Evolutionary conservation across 2,329 filamentous ascomycete species (phyloP), one percentile per base, ranked within the genome.

Genomic region (Colletotrichum incanum): DNA sequence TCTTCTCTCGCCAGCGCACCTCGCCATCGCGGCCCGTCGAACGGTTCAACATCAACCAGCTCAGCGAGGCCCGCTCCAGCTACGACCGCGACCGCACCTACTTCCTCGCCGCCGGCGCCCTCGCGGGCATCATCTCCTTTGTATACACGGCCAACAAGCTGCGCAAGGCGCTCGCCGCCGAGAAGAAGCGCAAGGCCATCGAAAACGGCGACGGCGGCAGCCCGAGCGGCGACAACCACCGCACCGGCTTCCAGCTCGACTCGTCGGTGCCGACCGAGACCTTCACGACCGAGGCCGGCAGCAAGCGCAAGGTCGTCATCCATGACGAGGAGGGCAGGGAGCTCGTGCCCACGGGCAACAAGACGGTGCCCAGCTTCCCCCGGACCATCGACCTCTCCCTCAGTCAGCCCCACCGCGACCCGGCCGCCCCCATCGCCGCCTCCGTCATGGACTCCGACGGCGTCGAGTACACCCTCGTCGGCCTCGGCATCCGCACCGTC

Each of bases 401-500:
- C 8, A 80, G 82, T 39, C 74, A 78, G 8, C 41, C 79, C 16
- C 43, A 49, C 41, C 49, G 65, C 31, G 69, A 72, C 39, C 59
- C 65, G 59, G 70, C 58, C 28, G 79, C 81, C 18, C 82, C 83
- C n/a, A 80, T 82, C 59, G 79, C 81, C 11, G 78, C 80, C n/a
- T 82, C 82, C 55, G 75, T 83, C 67, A 76, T 76, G 20, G 75
- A 85, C 64, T 81, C 84, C 60, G 79, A 84, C 72, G 87, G 82
- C 74, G 89, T 81, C 77, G 93, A 98, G 77, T 98, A 98, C 81
- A 95, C 94, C 28, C 88, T 98, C 0, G 89, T 98, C 8, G 96
- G 96, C 0, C 84, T 98, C 6, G 96, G 96, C 23, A 92, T 97
- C 74, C 90, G 96, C 67, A 95, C 93, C 1, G 96, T 99, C 41